Evolutionary conservation across 2,329 filamentous ascomycete genomes (phyloP).

Genomic region (Sporothrix sp.): DNA sequence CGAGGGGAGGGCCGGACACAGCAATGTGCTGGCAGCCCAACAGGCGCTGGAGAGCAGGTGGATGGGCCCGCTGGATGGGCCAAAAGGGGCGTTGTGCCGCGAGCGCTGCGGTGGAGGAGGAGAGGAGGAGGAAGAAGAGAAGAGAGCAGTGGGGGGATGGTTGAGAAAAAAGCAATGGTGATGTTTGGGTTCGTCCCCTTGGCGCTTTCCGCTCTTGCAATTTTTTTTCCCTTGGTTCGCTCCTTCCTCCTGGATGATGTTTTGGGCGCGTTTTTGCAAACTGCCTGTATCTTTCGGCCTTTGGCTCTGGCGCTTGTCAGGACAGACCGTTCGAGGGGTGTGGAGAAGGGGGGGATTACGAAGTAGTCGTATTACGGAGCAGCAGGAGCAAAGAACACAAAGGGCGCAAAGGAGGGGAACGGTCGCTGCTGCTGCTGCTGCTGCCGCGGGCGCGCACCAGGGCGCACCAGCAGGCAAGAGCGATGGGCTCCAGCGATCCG

Average conservation of each 20-base stretch:
- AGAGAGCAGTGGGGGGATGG: background rate
- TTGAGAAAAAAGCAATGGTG: background rate
- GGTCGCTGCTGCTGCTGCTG: background rate
- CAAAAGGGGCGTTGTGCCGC: background rate
- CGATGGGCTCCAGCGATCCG: background rate
- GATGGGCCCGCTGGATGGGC: background rate
- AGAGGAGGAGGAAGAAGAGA: background rate
- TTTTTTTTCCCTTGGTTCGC: background rate
- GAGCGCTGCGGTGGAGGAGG: background rate
- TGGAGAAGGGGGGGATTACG: conserved; percentile 1
- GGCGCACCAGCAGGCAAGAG: background rate
- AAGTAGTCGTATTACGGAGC: too few relatives aligned
- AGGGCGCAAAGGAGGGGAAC: conserved; percentile 8
- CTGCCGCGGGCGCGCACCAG: background rate
- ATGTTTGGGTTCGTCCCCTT: background rate
- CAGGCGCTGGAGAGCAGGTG: background rate
- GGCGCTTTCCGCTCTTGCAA: background rate
- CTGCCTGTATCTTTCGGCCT: background rate
- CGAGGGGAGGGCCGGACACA: too few relatives aligned
- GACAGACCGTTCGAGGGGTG: too few relatives aligned
- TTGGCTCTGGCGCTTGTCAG: too few relatives aligned
- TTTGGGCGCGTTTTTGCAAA: conserved; percentile 2
- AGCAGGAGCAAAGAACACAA: too few relatives aligned
- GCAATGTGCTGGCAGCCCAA: too few relatives aligned
- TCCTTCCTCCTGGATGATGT: conserved; percentile 1